Percentiles rank a stretch among this genome's conserved stretches.
These are phyloP conservation scores for Albatrellus ellisii DNA, from an alignment of 768 basidiomycete genomes.

Conservation along the genomic window DNA sequence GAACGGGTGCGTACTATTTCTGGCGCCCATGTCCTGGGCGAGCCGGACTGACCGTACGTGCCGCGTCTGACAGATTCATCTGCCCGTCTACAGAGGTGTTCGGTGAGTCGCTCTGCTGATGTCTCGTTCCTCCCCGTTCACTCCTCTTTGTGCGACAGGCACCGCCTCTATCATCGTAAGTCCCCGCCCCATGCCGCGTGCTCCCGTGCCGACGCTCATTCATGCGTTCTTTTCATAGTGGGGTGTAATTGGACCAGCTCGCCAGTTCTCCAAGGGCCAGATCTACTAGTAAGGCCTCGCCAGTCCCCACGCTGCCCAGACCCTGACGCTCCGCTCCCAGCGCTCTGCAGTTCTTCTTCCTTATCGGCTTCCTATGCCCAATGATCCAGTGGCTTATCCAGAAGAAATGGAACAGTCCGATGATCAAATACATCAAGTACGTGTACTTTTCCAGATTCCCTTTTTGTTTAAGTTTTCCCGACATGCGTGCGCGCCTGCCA, in stretches of 20 bases:
- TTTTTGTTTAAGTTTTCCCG: not conserved
- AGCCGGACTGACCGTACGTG: slow-evolving; percentile 27
- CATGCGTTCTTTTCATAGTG: slow-evolving; percentile 5
- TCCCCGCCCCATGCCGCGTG: not conserved
- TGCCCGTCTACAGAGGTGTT: slow-evolving; percentile 66
- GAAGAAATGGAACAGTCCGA: slow-evolving; percentile 21
- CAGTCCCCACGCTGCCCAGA: not conserved
- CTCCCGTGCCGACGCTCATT: not conserved
- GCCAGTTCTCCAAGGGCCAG: slow-evolving; percentile 55
- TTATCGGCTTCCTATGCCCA: slow-evolving; percentile 58
- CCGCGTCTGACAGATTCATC: not conserved
- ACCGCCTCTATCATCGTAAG: slow-evolving; percentile 51
- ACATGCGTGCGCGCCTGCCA: not conserved
- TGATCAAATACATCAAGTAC: slow-evolving; percentile 44
- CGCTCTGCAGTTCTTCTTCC: slow-evolving; percentile 57
- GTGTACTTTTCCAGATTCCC: slow-evolving; percentile 8
- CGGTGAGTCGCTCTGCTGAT: slow-evolving; percentile 16
- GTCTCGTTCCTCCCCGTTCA: not conserved
- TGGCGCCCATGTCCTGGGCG: not conserved
- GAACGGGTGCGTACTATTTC: slow-evolving; percentile 22
- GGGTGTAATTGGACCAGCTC: slow-evolving; percentile 65
- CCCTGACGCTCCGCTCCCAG: not conserved
- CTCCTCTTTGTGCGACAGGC: slow-evolving; percentile 13
- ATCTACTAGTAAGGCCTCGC: not conserved
- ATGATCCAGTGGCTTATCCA: slow-evolving; percentile 28